Base-by-base conservation (phyloP, 805 yeast species). In the Candida insectalens region DNA sequence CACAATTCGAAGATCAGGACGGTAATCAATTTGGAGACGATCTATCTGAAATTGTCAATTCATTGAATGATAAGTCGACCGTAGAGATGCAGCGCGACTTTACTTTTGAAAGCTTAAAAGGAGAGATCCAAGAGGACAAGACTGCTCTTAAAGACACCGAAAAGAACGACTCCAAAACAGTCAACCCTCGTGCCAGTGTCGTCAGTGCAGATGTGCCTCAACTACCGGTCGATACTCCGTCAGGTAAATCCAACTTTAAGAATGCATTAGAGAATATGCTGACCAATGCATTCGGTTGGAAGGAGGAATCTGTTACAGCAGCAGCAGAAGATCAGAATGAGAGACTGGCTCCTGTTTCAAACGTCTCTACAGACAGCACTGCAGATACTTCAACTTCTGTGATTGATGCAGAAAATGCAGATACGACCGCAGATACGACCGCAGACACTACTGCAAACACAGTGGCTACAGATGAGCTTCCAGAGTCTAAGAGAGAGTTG, bases 21-120 rank as follows among this genome's bases (percentile, higher is more conserved):
- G 34, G 17, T 8, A 18, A 7, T 15, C 27, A 30, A 15, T 25
- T 28, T 6, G n/a, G 14, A 17, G 31, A 34, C 8, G 34, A 31
- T 3, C 16, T 20, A 10, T 26, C 34, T 13, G 37, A 47, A 3
- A 45, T 37, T 30, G 21, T 45, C 5, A 38, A 40, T 14, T 43
- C 49, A 5, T 23, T 30, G 1, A 41, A 41, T 9, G 39, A 44
- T 27, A 50, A 49, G 18, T 13, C 30, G 3, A 42, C 44, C 34
- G 19, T 12, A 14, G 26, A 27, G 15, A 8, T 15, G 13, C 27
- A 26, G 8, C 32, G 34, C 16, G 43, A 42, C 19, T 10, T 30
- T 10, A 26, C 44, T 19, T 26, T 40, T 14, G 34, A 37, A 14
- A 37, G 48, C 4, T 17, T 46, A n/a, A 29, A 31, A 7, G 54